Percentiles rank a stretch among this genome's conserved stretches.
phyloP scores from a whole-genome alignment of 495 filamentous ascomycete species.

The Oidiodendron maius region DNA sequence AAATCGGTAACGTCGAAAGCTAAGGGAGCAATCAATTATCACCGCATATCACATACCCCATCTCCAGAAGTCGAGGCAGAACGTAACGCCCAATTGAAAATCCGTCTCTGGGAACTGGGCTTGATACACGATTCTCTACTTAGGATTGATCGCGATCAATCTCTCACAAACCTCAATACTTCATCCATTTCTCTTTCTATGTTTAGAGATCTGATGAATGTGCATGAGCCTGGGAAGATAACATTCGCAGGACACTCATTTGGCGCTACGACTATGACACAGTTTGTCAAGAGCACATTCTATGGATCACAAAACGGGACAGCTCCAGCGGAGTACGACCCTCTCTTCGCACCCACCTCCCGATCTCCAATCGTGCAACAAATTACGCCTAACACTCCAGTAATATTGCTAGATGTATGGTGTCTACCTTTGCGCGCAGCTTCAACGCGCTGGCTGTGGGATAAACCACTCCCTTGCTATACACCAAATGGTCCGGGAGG shows the following conservation, averaged over 20 bases:
- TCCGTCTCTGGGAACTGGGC: constrained; percentile 67
- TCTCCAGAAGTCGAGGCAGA: constrained; percentile 49
- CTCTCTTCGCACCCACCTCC: constrained; percentile 43
- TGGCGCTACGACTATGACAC: constrained; percentile 62
- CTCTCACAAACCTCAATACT: constrained; percentile 40
- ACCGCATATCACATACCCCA: constrained; percentile 44
- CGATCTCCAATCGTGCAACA: constrained; percentile 48
- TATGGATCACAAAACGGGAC: constrained; percentile 32
- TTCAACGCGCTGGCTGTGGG: constrained; percentile 49
- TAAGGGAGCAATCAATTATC: constrained; percentile 35
- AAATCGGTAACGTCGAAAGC: constrained; percentile 27
- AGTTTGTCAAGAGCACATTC: constrained; percentile 67
- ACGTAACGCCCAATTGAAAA: constrained; percentile 60
- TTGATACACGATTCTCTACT: constrained; percentile 55
- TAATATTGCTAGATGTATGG: constrained; percentile 71
- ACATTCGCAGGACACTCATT: constrained; percentile 72
- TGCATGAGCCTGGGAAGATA: constrained; percentile 63
- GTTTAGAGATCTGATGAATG: constrained; percentile 51
- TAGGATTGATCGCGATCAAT: constrained; percentile 49
- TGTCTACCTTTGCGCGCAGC: constrained; percentile 55
- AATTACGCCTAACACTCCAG: constrained; percentile 53
- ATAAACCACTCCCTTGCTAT: constrained; percentile 63
- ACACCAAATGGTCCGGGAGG: constrained; percentile 37
- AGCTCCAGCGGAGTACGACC: constrained; percentile 23
- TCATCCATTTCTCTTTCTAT: constrained; percentile 39